Percentiles rank a stretch among this genome's conserved stretches.
Evolutionary conservation across 176 grass and related monocot species (phyloP).

Genomic region (Tuctoria greenei): DNA sequence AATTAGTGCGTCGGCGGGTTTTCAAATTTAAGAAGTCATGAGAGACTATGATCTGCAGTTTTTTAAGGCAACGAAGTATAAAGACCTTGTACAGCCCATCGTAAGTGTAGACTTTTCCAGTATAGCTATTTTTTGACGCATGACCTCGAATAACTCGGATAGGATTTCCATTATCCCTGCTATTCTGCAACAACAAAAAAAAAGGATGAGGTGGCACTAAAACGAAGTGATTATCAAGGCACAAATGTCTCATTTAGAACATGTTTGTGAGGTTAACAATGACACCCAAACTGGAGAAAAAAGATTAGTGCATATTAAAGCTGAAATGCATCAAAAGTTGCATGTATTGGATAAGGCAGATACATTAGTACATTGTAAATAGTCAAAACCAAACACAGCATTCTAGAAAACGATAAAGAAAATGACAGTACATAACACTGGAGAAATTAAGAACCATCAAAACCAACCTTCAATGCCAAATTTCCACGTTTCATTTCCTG

Average conservation of each 20-base stretch:
- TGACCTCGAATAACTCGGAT: slow-evolving; percentile 69
- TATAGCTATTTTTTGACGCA: slow-evolving; percentile 48
- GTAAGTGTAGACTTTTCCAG: slow-evolving; percentile 73
- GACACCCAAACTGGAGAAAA: too few species aligned
- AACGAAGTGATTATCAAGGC: neutral
- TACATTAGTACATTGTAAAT: too few species aligned
- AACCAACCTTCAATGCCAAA: slow-evolving; percentile 68
- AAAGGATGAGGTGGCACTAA: neutral
- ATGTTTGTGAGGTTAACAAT: neutral
- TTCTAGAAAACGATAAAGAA: neutral
- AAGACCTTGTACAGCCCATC: slow-evolving; percentile 55
- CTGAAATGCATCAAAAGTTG: too few species aligned
- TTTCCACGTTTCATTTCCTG: slow-evolving; percentile 65
- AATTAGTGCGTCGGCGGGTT: neutral
- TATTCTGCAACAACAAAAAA: slow-evolving; percentile 56
- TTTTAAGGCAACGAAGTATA: neutral
- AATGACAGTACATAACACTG: neutral
- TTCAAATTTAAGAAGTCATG: neutral
- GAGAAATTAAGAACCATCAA: neutral
- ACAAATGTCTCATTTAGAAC: neutral
- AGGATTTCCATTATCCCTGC: slow-evolving; percentile 41
- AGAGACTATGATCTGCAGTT: neutral
- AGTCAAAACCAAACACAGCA: neutral
- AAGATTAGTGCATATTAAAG: too few species aligned
- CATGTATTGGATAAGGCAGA: neutral